Evolutionary conservation across 441 rosid genomes (phyloP).

Genomic region (Dalechampia spathulata): DNA sequence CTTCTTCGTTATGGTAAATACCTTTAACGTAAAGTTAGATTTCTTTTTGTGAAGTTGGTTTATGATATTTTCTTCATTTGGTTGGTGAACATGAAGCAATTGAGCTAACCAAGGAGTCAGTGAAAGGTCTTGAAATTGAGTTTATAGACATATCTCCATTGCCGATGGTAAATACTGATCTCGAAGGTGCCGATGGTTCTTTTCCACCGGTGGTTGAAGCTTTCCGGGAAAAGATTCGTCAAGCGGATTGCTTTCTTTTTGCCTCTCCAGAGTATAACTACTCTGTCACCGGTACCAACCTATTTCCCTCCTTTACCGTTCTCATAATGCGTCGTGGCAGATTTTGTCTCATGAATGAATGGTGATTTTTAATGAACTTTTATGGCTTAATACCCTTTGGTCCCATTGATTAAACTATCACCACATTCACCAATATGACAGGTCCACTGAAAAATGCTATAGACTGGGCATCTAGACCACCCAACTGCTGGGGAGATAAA

Average conservation of each 20-base stretch:
- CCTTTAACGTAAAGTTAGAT: no score
- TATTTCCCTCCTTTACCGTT: neutral
- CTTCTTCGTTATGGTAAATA: slow-evolving; percentile 61
- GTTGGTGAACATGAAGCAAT: slow-evolving; percentile 36
- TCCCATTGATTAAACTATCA: no score
- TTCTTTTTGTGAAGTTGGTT: no score
- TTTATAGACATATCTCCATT: slow-evolving; percentile 52
- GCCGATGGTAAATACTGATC: slow-evolving; percentile 72
- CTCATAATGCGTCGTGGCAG: no score
- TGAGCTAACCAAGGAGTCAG: slow-evolving; percentile 34
- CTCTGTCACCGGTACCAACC: slow-evolving; percentile 50
- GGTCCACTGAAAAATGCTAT: slow-evolving; percentile 74
- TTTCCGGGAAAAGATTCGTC: slow-evolving; percentile 45
- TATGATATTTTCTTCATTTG: neutral
- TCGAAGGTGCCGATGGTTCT: slow-evolving; percentile 45
- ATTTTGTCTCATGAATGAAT: no score
- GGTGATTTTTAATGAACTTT: no score
- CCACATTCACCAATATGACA: slow-evolving; percentile 16
- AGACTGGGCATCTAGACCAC: slow-evolving; percentile 78
- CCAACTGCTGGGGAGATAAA: slow-evolving; percentile 74
- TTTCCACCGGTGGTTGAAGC: slow-evolving; percentile 57
- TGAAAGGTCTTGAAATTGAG: slow-evolving; percentile 53
- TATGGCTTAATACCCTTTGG: no score
- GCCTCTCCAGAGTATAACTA: slow-evolving; percentile 78
- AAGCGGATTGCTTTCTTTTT: slow-evolving; percentile 50